Evolutionary conservation across 148 eudicot species (phyloP), one percentile per base, ranked within the genome.

Genomic region (Linanthus parryae): DNA sequence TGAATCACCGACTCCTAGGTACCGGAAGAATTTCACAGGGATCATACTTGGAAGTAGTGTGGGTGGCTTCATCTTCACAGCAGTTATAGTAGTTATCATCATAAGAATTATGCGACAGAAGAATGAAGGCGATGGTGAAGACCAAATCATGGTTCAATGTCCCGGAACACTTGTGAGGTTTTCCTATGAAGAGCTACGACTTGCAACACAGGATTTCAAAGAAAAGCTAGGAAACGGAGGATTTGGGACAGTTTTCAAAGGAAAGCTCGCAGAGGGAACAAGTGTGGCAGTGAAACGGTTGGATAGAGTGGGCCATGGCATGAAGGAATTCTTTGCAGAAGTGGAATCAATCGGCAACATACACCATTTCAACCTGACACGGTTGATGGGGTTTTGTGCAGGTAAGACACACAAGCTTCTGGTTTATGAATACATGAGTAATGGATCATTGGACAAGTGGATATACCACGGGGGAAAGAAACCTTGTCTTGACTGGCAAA

Each of bases 301-400:
- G 8, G 24, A 35, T 35, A 34, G 44, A 20, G 13, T 56, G 1
- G 28, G 30, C 2, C 36, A 57, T 16, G 9, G 44, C n/a, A 44
- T 31, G 33, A 49, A 15, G 19, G 44, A 51, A 8, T 57, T 44
- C 13, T 44, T 57, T 22, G 61, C 61, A 6, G 44, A 57, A 41
- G 52, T 57, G 8, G 30, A 44, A 35, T n/a, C 61, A 44, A 57
- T 57, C 2, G 61, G 61, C 26, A 57, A 42, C 52, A 57, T 57
- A n/a, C 61, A 57, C 15, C 61, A 57, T 23, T 29, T 44, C 24
- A 57, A 57, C 33, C 15, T 57, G 42, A 52, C 44, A 31, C 30
- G 42, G 44, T 21, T 57, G 4, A 44, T 31, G 0, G 61, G 52
- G 15, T 44, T 21, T 57, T 57, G 61, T 12, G 37, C 61, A 0